Evolutionary conservation across 441 rosid genomes (phyloP).

Genomic region (Metrosideros polymorpha): DNA sequence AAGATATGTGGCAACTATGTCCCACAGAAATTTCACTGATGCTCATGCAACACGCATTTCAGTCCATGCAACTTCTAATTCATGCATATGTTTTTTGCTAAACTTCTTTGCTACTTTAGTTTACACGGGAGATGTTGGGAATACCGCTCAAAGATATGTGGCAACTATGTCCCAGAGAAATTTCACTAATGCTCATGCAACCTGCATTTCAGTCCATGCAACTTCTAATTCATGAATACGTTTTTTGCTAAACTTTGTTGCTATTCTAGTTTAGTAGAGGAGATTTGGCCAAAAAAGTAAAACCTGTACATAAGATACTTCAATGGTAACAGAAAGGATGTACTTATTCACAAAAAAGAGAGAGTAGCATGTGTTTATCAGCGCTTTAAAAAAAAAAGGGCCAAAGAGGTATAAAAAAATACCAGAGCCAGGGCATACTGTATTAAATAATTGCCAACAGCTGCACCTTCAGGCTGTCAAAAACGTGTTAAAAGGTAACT

Average conservation of each 20-base stretch:
- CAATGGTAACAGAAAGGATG: not conserved
- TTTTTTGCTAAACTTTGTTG: not conserved
- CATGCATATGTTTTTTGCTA: not conserved
- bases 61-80: not conserved
- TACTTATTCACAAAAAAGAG: not conserved
- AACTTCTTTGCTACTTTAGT: not conserved
- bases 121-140: not conserved
- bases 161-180: not conserved
- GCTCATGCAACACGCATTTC: not conserved
- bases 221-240: not conserved
- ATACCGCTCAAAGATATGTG: not conserved
- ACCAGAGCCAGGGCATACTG: slow-evolving; percentile 97
- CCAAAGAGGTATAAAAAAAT: not conserved
- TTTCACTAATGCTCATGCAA: not conserved
- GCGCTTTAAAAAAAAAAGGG: not conserved
- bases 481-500: not conserved
- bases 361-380: not conserved
- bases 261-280: not conserved
- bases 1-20: not conserved
- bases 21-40: not conserved
- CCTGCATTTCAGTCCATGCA: not conserved
- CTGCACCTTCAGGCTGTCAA: slow-evolving; percentile 97
- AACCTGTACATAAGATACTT: not conserved
- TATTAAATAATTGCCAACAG: slow-evolving; percentile 71
- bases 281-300: not conserved